Conservation (phyloP, 345 rosid genomes). For the Triadica sebifera region DNA sequence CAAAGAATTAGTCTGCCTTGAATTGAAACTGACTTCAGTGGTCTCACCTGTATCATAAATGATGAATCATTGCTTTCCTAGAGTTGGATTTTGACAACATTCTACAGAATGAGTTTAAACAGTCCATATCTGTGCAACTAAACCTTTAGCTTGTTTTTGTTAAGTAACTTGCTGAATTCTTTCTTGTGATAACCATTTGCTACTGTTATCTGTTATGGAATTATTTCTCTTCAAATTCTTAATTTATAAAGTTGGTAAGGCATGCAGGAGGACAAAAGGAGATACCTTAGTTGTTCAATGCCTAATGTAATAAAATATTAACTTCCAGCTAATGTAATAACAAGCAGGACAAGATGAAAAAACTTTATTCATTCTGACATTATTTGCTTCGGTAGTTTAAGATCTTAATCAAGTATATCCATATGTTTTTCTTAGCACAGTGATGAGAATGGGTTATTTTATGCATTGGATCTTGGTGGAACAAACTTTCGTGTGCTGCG, state of each 20-base stretch:
- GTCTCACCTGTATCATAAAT: not conserved
- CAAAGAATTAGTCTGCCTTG: not conserved
- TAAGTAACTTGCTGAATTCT: no score
- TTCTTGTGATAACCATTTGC: no score
- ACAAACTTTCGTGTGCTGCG: slow-evolving; percentile 94
- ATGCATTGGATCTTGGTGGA: slow-evolving; percentile 97
- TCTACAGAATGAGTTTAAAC: no score
- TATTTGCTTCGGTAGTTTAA: not conserved
- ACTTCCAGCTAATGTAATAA: not conserved
- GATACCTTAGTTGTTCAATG: not conserved
- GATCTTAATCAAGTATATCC: not conserved
- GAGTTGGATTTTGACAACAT: no score
- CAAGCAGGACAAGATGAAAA: not conserved
- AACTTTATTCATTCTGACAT: not conserved
- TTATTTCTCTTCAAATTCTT: no score
- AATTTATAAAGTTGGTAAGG: no score
- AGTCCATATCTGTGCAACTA: no score
- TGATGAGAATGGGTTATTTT: slow-evolving; percentile 75
- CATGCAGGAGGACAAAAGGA: not conserved
- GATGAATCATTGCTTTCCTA: no score
- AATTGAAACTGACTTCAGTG: not conserved
- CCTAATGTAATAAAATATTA: not conserved
- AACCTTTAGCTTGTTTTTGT: no score
- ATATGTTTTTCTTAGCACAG: slow-evolving; percentile 35
- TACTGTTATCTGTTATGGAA: no score